Evolutionary conservation across 495 filamentous ascomycete genomes (phyloP), one percentile per base, ranked within the genome.

Genomic region (Tuber indicum): DNA sequence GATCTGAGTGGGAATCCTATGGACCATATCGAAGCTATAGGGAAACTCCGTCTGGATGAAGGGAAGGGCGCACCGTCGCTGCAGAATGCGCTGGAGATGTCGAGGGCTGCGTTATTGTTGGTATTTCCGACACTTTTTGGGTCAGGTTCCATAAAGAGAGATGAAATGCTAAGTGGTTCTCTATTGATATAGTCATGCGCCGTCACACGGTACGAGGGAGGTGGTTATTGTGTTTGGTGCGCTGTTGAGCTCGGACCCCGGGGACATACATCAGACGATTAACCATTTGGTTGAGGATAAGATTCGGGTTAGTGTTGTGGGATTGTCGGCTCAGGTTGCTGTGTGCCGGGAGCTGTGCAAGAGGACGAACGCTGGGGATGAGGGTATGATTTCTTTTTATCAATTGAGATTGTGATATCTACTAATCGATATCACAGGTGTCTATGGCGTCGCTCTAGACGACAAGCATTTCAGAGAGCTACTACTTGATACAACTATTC

Each of bases 51-150:
- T 70, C 84, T 86, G 10, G 89, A 94, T 75, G 94, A 98, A 73
- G 93, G 94, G 6, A 91, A 93, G 77, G 96, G 96, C 14, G 91
- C 92, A 72, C 94, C 96, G 8, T 94, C 92, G 84, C 85, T 99
- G 45, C 96, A 99, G 78, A 99, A 99, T 85, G 95, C 94, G 9
- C 87, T 99, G 45, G 94, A 98, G 81, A 96, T 98, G 92, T 92
- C 92, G 73, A 89, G 95, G 71, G 95, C 92, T 73, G 91, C 91
- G 42, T 88, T 99, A 71, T 97, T 91, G 91, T 92, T 86, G 69
- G 89, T 88, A 49, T 21, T 43, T 47, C 52, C 75, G 80, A 77
- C 71, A 79, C 80, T 74, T 73, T 47, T 76, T 78, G 62, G 43
- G 69, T 21, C 39, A 23, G 75, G 71, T 73, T 73, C 3, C 46